These are phyloP conservation scores for Albugo laibachii DNA, from an alignment of 352 stramenopile genomes.

Conservation along the genomic window DNA sequence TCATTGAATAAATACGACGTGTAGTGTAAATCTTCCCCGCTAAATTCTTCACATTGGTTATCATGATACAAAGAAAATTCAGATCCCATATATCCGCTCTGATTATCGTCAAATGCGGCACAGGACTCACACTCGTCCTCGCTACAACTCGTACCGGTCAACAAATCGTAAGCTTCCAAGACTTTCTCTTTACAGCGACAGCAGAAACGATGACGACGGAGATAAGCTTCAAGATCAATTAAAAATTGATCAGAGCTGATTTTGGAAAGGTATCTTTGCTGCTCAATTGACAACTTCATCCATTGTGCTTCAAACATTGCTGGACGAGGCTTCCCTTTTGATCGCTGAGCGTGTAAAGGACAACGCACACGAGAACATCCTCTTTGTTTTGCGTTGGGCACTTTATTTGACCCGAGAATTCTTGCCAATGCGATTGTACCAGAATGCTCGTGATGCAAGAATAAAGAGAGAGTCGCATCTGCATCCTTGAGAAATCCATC, in stretches of 20 bases:
- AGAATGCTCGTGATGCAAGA: conserved; percentile 60
- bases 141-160: conserved; percentile 66
- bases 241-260: conserved; percentile 78
- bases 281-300: conserved; percentile 53
- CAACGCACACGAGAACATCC: conserved; percentile 32
- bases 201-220: conserved; percentile 72
- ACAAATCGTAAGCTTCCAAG: conserved; percentile 70
- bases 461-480: conserved; percentile 46
- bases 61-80: conserved; percentile 6
- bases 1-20: conserved; percentile 78
- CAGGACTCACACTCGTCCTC: conserved; percentile 77
- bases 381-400: conserved; percentile 8
- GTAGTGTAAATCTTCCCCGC: conserved; percentile 67
- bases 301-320: conserved; percentile 59
- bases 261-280: conserved; percentile 61
- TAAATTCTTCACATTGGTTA: conserved; percentile 13
- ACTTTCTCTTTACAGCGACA: conserved; percentile 79
- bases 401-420: conserved; percentile 13
- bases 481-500: conserved; percentile 40
- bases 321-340: conserved; percentile 41
- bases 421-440: conserved; percentile 32
- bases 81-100: conserved; percentile 6
- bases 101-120: conserved; percentile 45
- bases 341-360: conserved; percentile 53
- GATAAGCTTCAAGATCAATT: conserved; percentile 62